Base-by-base conservation (phyloP, 371 early-diverging fungal species). In the Mortierella sp. region DNA sequence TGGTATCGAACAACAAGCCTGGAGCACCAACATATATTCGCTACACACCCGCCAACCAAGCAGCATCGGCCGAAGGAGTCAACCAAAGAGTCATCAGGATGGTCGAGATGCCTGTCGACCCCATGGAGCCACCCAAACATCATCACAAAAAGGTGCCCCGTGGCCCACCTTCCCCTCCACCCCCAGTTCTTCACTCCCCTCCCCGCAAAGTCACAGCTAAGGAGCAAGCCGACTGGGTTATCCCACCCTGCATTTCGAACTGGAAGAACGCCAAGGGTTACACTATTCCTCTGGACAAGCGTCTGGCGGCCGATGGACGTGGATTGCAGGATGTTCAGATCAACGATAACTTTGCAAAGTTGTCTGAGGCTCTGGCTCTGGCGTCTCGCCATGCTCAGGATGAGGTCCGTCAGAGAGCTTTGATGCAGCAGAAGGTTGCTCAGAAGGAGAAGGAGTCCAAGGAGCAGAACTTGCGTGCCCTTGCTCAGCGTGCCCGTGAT, bases 261-360 rank as follows among this genome's bases (percentile, higher is more conserved):
- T 99, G 99, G 99, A 99, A 99, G 91, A 99, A 99, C 90, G 96
- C 97, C 72, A 98, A 99, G 87, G 99, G 99, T 73, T 99, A 96
- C 87, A 98, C 99, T 29, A 98, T 99, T 78, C 97, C 99, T 14
- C 90, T 99, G 58, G 99, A 99, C 88, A 99, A 99, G 90, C 96
- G 99, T 60, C 90, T 99, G 79, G 99, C 99, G 11, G 96, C 97
- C 16, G 99, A 99, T 88, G 99, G 98, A 32, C 95, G 98, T 81
- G 99, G 99, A 7, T 79, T 98, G 58, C 97, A 98, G 89, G 97
- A 98, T 74, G 90, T 92, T 27, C 93, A 93, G 18, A 97, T 99
- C 79, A 98, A 97, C 88, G 97, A 99, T 81, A 97, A 97, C 75
- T 99, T 99, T 92, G 98, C 98, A 24, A 96, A 96, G 80, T 92